Conservation (phyloP, 805 yeast species). For the Yueomyces sinensis region DNA sequence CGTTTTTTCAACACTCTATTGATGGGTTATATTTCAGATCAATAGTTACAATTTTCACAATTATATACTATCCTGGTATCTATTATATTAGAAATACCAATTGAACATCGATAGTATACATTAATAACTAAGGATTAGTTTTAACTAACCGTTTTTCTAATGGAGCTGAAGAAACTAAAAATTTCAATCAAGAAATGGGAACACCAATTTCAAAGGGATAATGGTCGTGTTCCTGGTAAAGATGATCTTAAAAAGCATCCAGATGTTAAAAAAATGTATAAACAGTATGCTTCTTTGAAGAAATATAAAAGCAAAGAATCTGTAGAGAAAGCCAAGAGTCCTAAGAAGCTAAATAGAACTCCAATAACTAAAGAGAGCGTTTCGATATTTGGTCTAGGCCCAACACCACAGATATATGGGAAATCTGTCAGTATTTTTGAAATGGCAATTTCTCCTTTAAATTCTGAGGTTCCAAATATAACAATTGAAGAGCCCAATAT, state of each 20-base stretch:
- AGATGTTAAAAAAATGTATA: conserved; percentile 24
- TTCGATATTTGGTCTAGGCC: conserved; percentile 45
- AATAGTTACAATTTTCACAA: no score
- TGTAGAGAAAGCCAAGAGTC: background rate
- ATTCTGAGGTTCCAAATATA: background rate
- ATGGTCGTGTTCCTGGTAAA: conserved; percentile 33
- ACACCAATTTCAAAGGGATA: conserved; percentile 25
- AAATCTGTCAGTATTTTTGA: conserved; percentile 65
- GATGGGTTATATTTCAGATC: no score
- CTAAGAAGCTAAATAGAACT: conserved; percentile 11
- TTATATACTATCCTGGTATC: no score
- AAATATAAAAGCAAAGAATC: conserved; percentile 1
- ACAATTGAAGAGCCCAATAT: no score
- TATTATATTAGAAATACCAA: no score
- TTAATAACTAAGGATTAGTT: no score
- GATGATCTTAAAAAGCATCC: conserved; percentile 33
- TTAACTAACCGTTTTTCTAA: no score
- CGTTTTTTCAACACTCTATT: no score
- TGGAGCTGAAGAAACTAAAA: background rate
- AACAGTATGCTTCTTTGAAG: conserved; percentile 21
- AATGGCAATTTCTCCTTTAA: conserved; percentile 24
- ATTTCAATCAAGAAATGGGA: conserved; percentile 37
- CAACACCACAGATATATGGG: conserved; percentile 80
- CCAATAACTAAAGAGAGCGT: conserved; percentile 1
- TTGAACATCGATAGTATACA: no score